Percentiles rank a stretch among this genome's conserved stretches.
These are phyloP conservation scores for Capsicum baccatum DNA, from an alignment of 257 asterid species.

Conservation along the genomic window DNA sequence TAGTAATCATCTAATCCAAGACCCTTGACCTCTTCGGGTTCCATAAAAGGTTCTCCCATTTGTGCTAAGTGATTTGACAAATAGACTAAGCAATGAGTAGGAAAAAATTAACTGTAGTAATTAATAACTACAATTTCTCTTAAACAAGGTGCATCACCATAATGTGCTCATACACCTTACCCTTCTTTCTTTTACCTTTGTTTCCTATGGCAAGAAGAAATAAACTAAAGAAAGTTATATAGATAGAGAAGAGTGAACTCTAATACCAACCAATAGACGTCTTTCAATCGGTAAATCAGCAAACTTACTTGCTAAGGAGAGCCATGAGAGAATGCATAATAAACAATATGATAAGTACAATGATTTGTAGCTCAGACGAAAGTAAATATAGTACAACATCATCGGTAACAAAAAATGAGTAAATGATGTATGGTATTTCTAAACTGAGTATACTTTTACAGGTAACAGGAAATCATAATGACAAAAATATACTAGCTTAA, in stretches of 20 bases:
- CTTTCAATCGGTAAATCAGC: not conserved
- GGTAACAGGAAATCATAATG: conserved; percentile 9
- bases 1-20: no score
- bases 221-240: not conserved
- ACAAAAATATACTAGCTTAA: not conserved
- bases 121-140: not conserved
- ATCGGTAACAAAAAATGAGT: conserved; percentile 2
- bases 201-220: not conserved
- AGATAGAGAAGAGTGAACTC: not conserved
- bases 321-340: not conserved
- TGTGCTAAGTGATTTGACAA: no score
- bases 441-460: conserved; percentile 4
- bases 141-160: conserved; percentile 9
- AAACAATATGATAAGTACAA: conserved; percentile 11
- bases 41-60: no score
- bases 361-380: not conserved
- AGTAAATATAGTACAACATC: not conserved
- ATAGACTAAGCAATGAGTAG: not conserved
- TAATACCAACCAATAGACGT: not conserved
- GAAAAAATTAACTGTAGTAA: not conserved
- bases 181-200: not conserved
- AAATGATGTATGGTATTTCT: not conserved
- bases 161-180: conserved; percentile 1
- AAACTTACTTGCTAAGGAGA: not conserved
- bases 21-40: no score